Evolutionary conservation across 768 basidiomycete species (phyloP).

Genomic region (Melanogaster broomeanus): DNA sequence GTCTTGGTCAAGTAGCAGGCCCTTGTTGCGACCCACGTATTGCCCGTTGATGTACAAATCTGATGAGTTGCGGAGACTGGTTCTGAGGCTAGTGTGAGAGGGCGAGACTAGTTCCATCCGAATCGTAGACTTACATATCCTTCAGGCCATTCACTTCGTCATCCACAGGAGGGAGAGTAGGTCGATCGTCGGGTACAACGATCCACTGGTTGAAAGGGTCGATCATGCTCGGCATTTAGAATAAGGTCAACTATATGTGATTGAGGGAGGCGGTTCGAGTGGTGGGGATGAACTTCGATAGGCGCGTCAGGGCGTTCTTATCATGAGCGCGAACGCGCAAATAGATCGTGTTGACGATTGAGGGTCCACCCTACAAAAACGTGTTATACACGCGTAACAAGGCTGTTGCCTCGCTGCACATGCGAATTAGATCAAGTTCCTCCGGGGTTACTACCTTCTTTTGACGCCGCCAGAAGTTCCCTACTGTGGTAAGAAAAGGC

Average conservation of each 20-base stretch:
- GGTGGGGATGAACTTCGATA: conserved; percentile 5
- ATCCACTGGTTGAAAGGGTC: conserved; percentile 19
- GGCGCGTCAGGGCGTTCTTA: conserved; percentile 30
- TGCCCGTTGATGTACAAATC: background rate
- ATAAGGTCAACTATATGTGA: background rate
- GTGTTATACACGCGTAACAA: conserved; percentile 34
- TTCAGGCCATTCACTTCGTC: conserved; percentile 18
- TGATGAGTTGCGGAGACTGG: background rate
- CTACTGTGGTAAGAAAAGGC: conserved; percentile 5
- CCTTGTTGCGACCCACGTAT: background rate
- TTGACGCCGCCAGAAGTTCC: conserved; percentile 19
- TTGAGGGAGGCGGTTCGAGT: background rate
- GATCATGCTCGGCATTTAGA: conserved; percentile 7
- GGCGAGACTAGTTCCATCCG: background rate
- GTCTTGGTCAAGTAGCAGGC: conserved; percentile 13
- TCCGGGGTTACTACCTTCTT: conserved; percentile 20
- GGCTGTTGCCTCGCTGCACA: conserved; percentile 32
- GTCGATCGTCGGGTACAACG: conserved; percentile 14
- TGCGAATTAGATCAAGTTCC: conserved; percentile 17
- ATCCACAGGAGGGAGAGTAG: conserved; percentile 21
- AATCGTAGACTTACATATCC: conserved; percentile 19
- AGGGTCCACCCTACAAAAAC: conserved; percentile 39
- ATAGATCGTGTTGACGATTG: conserved; percentile 32
- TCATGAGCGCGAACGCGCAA: conserved; percentile 18
- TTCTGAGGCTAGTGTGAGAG: conserved; percentile 11